Conservation (phyloP, 2,329 filamentous ascomycete genomes). For the Ampelomyces quisqualis region DNA sequence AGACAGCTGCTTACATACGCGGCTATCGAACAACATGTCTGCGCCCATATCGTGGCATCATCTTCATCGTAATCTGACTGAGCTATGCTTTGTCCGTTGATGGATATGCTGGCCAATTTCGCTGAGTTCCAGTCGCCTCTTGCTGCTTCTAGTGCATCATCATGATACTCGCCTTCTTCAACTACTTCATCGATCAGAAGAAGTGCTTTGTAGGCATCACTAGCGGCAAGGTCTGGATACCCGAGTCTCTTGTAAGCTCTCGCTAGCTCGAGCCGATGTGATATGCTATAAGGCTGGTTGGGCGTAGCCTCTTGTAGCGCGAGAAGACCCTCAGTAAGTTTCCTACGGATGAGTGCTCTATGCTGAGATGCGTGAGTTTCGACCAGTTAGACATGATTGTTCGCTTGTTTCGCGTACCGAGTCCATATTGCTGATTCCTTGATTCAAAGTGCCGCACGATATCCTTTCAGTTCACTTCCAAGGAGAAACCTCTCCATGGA, state of each 20-base stretch:
- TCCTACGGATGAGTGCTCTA: no score
- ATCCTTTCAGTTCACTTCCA: no score
- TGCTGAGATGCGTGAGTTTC: neutral
- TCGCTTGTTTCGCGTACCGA: neutral
- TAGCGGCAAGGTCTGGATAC: conserved; percentile 86
- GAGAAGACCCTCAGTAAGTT: conserved; percentile 20
- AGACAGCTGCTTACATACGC: conserved; percentile 31
- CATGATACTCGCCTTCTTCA: conserved; percentile 80
- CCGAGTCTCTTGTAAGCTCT: conserved; percentile 70
- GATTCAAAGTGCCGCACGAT: no score
- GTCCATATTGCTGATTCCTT: no score
- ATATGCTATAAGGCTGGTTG: conserved; percentile 43
- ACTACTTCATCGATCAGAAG: conserved; percentile 77
- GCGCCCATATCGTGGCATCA: conserved; percentile 16
- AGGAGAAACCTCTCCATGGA: no score
- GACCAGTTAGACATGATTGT: neutral
- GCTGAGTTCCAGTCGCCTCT: conserved; percentile 29
- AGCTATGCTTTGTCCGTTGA: conserved; percentile 1
- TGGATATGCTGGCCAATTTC: conserved; percentile 8
- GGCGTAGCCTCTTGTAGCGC: conserved; percentile 27
- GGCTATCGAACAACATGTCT: conserved; percentile 23
- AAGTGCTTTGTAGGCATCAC: conserved; percentile 89
- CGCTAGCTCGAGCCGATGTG: conserved; percentile 61
- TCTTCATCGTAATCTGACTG: conserved; percentile 2
- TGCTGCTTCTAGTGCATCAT: conserved; percentile 61